These are phyloP conservation scores for Talaromyces adpressus DNA, from an alignment of 495 filamentous ascomycete species.

Conservation along the genomic window DNA sequence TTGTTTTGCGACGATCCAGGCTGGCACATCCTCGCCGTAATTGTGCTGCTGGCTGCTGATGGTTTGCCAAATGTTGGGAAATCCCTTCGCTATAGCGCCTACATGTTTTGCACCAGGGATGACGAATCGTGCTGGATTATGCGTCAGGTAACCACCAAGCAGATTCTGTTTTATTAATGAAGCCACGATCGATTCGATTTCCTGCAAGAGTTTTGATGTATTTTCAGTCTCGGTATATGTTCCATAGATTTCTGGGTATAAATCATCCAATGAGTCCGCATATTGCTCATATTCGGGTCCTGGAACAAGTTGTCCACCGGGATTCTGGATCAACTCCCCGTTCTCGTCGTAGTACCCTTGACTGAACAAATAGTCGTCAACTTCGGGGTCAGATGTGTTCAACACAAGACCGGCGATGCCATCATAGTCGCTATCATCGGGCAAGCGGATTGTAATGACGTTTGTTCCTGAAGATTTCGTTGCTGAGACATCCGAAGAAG, in stretches of 20 bases:
- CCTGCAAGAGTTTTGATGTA: constrained; percentile 46
- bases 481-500: neutral
- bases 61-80: constrained; percentile 53
- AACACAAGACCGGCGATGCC: constrained; percentile 12
- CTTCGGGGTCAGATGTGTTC: constrained; percentile 12
- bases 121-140: constrained; percentile 66
- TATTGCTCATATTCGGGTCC: constrained; percentile 38
- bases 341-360: constrained; percentile 28
- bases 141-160: constrained; percentile 81
- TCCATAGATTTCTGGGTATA: constrained; percentile 28
- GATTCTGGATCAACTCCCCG: constrained; percentile 25
- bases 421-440: constrained; percentile 27
- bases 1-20: constrained; percentile 43
- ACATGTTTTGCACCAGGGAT: constrained; percentile 69
- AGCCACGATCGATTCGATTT: constrained; percentile 71
- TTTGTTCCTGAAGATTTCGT: constrained; percentile 13
- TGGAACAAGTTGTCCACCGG: constrained; percentile 22
- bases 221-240: constrained; percentile 31
- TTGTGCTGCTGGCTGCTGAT: constrained; percentile 38
- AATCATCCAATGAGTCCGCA: constrained; percentile 29
- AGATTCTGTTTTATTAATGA: constrained; percentile 75
- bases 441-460: constrained; percentile 23
- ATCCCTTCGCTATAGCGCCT: constrained; percentile 54
- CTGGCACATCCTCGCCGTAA: constrained; percentile 40
- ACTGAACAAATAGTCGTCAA: constrained; percentile 30